Evolutionary conservation across 2,329 filamentous ascomycete genomes (phyloP).

Genomic region (Microdochium paspali): DNA sequence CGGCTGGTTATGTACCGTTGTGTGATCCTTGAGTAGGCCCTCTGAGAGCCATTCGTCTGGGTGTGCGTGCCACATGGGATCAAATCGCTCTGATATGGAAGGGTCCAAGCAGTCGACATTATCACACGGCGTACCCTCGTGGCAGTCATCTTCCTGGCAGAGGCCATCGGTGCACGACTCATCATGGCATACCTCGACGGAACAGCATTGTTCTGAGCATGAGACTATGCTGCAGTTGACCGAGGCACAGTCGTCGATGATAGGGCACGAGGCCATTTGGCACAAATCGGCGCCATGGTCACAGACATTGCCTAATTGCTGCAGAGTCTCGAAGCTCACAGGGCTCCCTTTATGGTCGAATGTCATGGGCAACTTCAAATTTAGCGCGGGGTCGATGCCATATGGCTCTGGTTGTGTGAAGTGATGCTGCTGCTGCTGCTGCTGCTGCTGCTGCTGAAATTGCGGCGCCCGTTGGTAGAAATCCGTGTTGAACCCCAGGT

Average conservation of each 20-base stretch:
- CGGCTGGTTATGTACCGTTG: conserved; percentile 4
- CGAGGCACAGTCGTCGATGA: conserved; percentile 12
- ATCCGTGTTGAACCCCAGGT: background rate
- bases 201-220: conserved; percentile 13
- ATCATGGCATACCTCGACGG: conserved; percentile 13
- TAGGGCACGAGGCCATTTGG: conserved; percentile 2
- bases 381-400: background rate
- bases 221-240: conserved; percentile 13
- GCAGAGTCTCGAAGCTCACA: background rate
- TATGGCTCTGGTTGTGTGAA: background rate
- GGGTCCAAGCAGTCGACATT: conserved; percentile 14
- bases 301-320: background rate
- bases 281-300: conserved; percentile 6
- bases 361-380: background rate
- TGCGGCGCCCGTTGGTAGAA: background rate
- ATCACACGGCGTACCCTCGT: conserved; percentile 15
- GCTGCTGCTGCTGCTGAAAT: background rate
- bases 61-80: conserved; percentile 8
- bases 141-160: conserved; percentile 18
- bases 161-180: conserved; percentile 13
- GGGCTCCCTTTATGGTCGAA: background rate
- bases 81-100: conserved; percentile 2
- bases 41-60: conserved; percentile 1
- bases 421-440: background rate
- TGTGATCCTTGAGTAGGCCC: background rate